phyloP scores from a whole-genome alignment of 2,329 filamentous ascomycete species.

The Trichoderma breve region DNA sequence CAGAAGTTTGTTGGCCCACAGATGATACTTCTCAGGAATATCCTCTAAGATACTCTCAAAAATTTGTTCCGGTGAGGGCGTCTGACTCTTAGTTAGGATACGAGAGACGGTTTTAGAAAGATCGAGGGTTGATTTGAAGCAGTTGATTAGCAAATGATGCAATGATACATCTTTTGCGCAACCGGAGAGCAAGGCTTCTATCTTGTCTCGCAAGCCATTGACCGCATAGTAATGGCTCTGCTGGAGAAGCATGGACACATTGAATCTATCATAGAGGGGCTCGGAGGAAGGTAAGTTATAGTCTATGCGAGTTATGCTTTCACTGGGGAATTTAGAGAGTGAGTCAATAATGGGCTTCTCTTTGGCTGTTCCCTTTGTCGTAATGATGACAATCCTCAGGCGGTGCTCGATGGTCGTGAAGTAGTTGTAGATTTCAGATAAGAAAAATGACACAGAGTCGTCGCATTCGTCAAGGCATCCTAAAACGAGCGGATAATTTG shows the following conservation, averaged over 20 bases:
- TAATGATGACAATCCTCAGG: background rate
- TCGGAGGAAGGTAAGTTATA: background rate
- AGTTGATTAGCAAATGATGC: background rate
- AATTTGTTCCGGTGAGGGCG: background rate
- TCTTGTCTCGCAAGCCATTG: background rate
- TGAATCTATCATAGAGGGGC: background rate
- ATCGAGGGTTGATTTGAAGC: background rate
- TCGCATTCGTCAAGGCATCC: constrained; percentile 5
- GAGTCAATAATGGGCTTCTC: background rate
- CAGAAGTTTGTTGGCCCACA: background rate
- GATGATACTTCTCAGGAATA: background rate
- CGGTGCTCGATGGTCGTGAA: background rate
- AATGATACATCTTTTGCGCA: background rate
- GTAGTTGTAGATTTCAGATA: background rate
- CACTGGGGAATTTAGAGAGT: background rate
- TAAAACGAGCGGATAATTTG: background rate
- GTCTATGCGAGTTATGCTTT: background rate
- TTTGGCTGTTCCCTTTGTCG: background rate
- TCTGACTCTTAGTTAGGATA: background rate
- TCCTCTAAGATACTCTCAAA: background rate
- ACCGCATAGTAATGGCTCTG: background rate
- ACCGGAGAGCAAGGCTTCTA: background rate
- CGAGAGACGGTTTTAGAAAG: background rate
- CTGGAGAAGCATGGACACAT: background rate
- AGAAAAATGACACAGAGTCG: background rate